phyloP scores from a whole-genome alignment of 768 basidiomycete species.

The Naganishia antarctica region DNA sequence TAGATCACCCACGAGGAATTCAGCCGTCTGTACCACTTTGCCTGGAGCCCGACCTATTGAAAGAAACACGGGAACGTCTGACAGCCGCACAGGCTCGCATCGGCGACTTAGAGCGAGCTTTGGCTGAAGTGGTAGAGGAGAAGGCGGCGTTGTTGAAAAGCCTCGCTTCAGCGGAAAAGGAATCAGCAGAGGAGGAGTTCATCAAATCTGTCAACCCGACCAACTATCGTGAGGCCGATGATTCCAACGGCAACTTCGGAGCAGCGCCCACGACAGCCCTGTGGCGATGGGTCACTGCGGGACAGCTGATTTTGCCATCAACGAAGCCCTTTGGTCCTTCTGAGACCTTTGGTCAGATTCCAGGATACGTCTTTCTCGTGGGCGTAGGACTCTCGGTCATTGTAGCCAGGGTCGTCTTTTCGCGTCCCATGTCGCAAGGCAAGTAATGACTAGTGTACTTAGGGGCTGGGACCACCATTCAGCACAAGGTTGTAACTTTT shows the following conservation, averaged over 20 bases:
- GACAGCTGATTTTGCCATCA: too few relatives aligned
- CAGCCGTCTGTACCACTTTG: neutral
- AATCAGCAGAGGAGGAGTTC: neutral
- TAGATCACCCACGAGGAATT: neutral
- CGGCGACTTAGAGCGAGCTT: neutral
- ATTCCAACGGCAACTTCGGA: neutral
- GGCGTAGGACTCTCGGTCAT: constrained; percentile 12
- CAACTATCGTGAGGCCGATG: too few relatives aligned
- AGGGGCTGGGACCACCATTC: too few relatives aligned
- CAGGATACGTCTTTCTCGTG: constrained; percentile 16
- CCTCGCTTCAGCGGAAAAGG: neutral
- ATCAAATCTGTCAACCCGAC: neutral
- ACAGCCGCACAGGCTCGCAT: neutral
- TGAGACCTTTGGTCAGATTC: neutral
- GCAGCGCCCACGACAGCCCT: neutral
- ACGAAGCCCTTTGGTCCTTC: neutral
- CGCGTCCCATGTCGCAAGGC: neutral
- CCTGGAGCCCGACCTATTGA: neutral
- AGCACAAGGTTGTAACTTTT: too few relatives aligned
- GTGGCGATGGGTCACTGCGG: neutral
- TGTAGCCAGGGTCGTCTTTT: neutral
- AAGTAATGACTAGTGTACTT: too few relatives aligned
- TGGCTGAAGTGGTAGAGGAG: neutral
- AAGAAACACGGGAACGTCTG: neutral
- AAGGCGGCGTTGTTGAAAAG: neutral